Conservation (phyloP, 2,329 filamentous ascomycete genomes). For the Fusarium citri region DNA sequence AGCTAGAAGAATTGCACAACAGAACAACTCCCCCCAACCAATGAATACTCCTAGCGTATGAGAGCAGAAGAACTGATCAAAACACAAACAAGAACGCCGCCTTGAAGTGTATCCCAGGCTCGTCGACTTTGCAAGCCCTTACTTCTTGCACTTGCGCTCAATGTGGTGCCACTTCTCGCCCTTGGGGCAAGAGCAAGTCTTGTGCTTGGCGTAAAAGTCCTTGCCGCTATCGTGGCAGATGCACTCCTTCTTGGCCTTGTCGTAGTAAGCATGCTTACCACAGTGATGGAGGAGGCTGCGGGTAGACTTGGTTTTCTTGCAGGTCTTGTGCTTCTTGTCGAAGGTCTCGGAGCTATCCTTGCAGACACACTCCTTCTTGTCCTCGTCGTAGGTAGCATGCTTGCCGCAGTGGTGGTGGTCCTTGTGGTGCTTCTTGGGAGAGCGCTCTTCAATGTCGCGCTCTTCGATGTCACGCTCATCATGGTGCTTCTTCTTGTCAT, state of each 20-base stretch:
- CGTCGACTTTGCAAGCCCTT: too few species aligned
- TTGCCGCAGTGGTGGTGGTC: not conserved
- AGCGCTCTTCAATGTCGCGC: not conserved
- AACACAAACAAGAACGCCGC: not conserved
- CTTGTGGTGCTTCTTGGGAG: not conserved
- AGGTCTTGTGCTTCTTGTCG: not conserved
- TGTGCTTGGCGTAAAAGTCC: constrained; percentile 12
- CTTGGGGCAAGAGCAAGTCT: constrained; percentile 29
- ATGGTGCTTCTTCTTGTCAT: not conserved
- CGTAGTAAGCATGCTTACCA: constrained; percentile 16
- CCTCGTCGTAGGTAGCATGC: not conserved
- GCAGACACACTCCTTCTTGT: not conserved
- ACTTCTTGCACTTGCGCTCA: constrained; percentile 21
- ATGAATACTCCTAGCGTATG: not conserved
- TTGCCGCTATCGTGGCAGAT: constrained; percentile 27
- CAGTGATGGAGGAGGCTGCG: constrained; percentile 23
- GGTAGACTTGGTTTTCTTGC: not conserved
- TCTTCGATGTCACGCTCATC: not conserved
- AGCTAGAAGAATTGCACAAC: not conserved
- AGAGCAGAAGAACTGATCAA: not conserved
- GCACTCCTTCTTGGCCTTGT: constrained; percentile 4
- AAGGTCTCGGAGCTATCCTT: not conserved
- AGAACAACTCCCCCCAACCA: fast-evolving
- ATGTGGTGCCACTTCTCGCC: constrained; percentile 29
- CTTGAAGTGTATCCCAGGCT: not conserved